A percentile compares a stretch with the other conserved stretches of the same genome.
These are phyloP conservation scores for Setaria viridis DNA, from an alignment of 202 grass and related monocot genomes.

Conservation along the genomic window DNA sequence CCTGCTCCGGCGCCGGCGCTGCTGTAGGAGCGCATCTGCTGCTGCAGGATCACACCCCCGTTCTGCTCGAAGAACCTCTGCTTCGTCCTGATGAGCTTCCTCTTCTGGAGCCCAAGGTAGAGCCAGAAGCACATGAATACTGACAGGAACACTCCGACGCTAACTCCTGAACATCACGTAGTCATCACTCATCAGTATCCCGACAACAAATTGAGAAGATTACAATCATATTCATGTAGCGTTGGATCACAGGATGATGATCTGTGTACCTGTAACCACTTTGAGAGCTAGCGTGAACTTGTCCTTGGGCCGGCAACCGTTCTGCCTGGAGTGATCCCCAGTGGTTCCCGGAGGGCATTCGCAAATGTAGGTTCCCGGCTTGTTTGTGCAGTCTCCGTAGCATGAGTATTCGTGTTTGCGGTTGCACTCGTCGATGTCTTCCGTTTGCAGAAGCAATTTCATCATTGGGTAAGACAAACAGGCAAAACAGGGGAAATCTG, in stretches of 20 bases:
- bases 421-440: slow-evolving; percentile 72
- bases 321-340: slow-evolving; percentile 13
- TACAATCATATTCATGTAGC: neutral
- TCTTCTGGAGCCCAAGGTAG: slow-evolving; percentile 63
- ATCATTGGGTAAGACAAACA: neutral
- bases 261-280: slow-evolving; percentile 61
- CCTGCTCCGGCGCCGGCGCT: neutral
- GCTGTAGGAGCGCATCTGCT: slow-evolving; percentile 51
- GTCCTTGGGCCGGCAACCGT: slow-evolving; percentile 57
- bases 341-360: slow-evolving; percentile 50
- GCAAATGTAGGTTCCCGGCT: slow-evolving; percentile 39
- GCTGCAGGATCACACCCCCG: slow-evolving; percentile 68
- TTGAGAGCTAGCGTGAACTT: slow-evolving; percentile 65
- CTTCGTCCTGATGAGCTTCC: slow-evolving; percentile 64
- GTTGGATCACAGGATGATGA: neutral
- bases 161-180: slow-evolving; percentile 42
- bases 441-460: neutral
- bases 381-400: slow-evolving; percentile 57
- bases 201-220: neutral
- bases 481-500: too few species aligned
- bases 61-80: slow-evolving; percentile 81
- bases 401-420: neutral
- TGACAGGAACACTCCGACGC: slow-evolving; percentile 57
- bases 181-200: neutral
- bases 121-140: slow-evolving; percentile 53